These are phyloP conservation scores for Nicotiana tomentosiformis DNA, from an alignment of 257 asterid species.

Conservation along the genomic window DNA sequence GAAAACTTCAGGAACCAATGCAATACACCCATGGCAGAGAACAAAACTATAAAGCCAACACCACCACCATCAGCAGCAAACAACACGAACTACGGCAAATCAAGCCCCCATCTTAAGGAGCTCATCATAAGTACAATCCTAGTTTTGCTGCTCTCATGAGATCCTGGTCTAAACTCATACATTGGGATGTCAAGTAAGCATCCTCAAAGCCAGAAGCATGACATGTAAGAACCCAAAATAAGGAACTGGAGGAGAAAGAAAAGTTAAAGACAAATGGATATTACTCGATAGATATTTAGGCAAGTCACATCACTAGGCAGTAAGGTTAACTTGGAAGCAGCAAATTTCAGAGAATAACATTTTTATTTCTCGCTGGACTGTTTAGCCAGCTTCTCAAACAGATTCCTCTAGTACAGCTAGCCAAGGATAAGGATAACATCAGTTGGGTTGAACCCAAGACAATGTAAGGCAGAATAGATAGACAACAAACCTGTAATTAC, in stretches of 20 bases:
- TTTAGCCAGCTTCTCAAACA: background rate
- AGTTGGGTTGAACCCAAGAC: background rate
- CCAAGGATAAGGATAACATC: background rate
- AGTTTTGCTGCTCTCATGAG: background rate
- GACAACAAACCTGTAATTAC: constrained; percentile 76
- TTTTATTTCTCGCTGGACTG: background rate
- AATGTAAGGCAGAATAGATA: background rate
- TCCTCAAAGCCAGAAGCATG: background rate
- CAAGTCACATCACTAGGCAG: background rate
- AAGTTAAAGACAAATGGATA: background rate
- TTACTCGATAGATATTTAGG: background rate
- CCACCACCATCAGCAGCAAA: background rate
- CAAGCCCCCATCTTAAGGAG: background rate
- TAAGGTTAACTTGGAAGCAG: background rate
- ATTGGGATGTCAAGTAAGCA: constrained; percentile 3
- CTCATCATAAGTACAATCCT: background rate
- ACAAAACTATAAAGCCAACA: background rate
- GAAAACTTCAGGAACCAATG: constrained; percentile 8
- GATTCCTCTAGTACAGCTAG: background rate
- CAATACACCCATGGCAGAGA: background rate
- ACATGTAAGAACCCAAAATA: background rate
- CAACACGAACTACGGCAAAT: background rate
- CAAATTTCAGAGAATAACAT: background rate
- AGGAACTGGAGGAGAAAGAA: background rate
- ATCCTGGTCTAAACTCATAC: background rate